Evolutionary conservation across 345 rosid species (phyloP), one percentile per base, ranked within the genome.

Genomic region (Euphorbia lathyris): DNA sequence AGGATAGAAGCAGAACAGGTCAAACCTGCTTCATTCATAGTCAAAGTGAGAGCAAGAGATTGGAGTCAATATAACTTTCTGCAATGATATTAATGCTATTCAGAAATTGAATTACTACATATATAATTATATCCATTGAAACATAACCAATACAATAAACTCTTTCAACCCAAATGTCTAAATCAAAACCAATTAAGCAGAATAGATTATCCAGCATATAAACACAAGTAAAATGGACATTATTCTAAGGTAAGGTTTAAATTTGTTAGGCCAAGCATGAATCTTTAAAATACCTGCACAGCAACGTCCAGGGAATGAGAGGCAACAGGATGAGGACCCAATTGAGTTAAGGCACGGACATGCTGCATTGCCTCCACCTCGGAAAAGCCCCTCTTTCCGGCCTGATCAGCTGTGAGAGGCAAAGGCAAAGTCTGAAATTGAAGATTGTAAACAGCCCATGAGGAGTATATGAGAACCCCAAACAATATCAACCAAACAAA

Each of bases 301-400:
- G 97, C 97, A 38, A 67, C 82, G 69, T 85, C 86, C 57, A 95
- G 90, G 75, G 93, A 85, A 67, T 87, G 83, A n/a, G 97, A 90
- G 48, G 90, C 90, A 74, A 95, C 86, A 1, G 92, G 87, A 69
- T 86, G 98, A 2, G 99, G 99, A 60, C 98, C 99, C 27, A 90
- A 58, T 59, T 83, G 80, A 72, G 96, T 90, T 92, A 95, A 76
- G 30, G 86, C 91, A 74, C 73, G 67, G 16, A 92, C 94, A 74
- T 95, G 99, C 66, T 85, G 79, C 76, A 87, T 75, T 0, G 98
- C 96, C 71, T 85, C 88, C 55, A 83, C 71, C 79, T 95, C 99
- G 47, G 99, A 92, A 72, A 95, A 95, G 9, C 99, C 97, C 57
- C 97, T 83, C 72, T 90, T 92, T 13, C 98, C 99, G n/a, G 94